Percentiles rank a stretch among this genome's conserved stretches.
Conservation (phyloP, 2,329 filamentous ascomycete species). For the Aspergillus neoniger region DNA sequence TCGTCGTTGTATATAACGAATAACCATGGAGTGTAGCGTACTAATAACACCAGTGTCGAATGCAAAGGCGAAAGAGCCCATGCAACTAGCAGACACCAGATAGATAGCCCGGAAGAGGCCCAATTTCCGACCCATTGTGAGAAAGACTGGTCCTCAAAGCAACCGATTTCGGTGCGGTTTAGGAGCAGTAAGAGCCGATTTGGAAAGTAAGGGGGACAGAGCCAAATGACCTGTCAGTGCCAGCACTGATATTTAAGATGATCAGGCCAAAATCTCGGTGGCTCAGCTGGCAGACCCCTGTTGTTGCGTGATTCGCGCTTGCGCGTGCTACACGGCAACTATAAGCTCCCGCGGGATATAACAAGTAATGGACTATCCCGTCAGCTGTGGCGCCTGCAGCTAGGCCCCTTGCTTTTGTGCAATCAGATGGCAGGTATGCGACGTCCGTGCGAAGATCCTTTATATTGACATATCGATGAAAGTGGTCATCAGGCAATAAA, state of each 20-base stretch:
- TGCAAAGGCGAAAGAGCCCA: conserved; percentile 43
- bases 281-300: neutral
- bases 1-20: neutral
- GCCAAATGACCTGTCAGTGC: neutral
- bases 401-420: neutral
- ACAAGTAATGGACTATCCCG: neutral
- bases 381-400: neutral
- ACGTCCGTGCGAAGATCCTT: neutral
- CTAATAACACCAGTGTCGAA: conserved; percentile 44
- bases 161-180: neutral
- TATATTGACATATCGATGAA: neutral
- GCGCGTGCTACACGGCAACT: conserved; percentile 2
- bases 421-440: conserved; percentile 4
- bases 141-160: neutral
- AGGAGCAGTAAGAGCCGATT: neutral
- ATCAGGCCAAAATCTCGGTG: neutral
- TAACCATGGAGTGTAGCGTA: conserved; percentile 2
- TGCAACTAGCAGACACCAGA: conserved; percentile 40
- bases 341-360: neutral
- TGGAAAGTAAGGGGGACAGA: neutral
- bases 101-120: conserved; percentile 40
- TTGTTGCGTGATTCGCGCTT: conserved; percentile 8
- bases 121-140: conserved; percentile 35
- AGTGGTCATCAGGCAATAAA: neutral
- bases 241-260: neutral